A percentile compares a stretch with the other conserved stretches of the same genome.
Evolutionary conservation across 805 yeast species (phyloP).

Genomic region (Metschnikowia similis): DNA sequence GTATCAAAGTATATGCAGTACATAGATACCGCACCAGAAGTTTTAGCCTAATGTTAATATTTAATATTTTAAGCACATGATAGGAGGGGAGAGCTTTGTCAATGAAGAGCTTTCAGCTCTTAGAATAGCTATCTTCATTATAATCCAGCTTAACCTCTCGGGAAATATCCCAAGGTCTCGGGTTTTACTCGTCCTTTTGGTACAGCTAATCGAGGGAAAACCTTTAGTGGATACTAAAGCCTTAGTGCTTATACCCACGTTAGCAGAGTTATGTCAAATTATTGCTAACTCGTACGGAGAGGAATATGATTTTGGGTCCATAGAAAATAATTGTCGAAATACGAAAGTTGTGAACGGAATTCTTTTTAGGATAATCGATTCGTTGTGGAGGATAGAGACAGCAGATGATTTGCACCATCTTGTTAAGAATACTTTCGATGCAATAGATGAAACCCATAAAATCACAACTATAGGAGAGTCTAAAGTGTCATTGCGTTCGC

Average conservation of each 20-base stretch:
- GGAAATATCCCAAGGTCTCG: constrained; percentile 27
- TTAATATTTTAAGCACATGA: not conserved
- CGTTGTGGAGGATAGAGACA: constrained; percentile 45
- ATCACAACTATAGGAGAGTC: constrained; percentile 5
- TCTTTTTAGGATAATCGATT: constrained; percentile 5
- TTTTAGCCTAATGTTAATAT: not conserved
- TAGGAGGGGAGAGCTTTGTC: constrained; percentile 2
- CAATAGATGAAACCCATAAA: constrained; percentile 12
- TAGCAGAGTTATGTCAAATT: constrained; percentile 9
- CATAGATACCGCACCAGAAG: not conserved
- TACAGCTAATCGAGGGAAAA: constrained; percentile 9
- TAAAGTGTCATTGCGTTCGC: constrained; percentile 21
- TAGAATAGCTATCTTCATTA: constrained; percentile 46
- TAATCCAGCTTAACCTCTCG: constrained; percentile 46
- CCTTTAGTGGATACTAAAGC: constrained; percentile 6
- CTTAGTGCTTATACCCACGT: constrained; percentile 6
- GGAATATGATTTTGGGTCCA: not conserved
- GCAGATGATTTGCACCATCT: constrained; percentile 46
- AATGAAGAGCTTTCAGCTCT: constrained; percentile 48
- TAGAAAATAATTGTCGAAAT: not conserved
- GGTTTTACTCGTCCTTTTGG: constrained; percentile 5
- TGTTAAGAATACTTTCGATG: constrained; percentile 11
- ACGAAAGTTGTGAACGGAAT: not conserved
- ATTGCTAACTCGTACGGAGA: not conserved
- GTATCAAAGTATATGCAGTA: not conserved